Percentiles rank a stretch among this genome's conserved stretches.
phyloP scores from a whole-genome alignment of 2,329 filamentous ascomycete species.

The Xylariaceae sp. region DNA sequence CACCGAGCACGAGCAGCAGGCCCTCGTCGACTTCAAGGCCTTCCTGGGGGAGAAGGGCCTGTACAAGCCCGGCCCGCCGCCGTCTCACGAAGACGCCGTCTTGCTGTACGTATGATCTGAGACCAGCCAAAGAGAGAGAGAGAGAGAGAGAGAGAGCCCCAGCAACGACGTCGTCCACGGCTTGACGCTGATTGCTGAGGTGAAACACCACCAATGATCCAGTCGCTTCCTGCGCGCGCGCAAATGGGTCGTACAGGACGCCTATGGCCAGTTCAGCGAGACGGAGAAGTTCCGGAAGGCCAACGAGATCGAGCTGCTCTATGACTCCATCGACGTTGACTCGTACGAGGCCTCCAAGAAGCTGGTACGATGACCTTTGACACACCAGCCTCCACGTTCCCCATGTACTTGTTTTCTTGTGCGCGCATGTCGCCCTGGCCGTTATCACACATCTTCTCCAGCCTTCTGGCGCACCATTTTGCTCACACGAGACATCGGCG shows the following conservation, averaged over 20 bases:
- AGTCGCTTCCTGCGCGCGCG: constrained; percentile 83
- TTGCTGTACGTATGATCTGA: constrained; percentile 61
- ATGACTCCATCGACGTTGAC: constrained; percentile 77
- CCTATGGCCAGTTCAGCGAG: constrained; percentile 75
- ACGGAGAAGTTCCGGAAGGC: constrained; percentile 82
- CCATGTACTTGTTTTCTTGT: too few relatives aligned
- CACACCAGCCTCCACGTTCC: too few relatives aligned
- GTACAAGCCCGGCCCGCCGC: constrained; percentile 47
- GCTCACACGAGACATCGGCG: too few relatives aligned
- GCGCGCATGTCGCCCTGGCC: too few relatives aligned
- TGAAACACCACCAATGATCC: too few relatives aligned
- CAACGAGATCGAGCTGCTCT: constrained; percentile 70
- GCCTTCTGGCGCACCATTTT: too few relatives aligned
- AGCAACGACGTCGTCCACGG: too few relatives aligned
- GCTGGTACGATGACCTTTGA: too few relatives aligned
- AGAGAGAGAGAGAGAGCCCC: too few relatives aligned
- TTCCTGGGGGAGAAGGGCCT: constrained; percentile 57
- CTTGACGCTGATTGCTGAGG: too few relatives aligned
- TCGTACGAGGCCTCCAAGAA: constrained; percentile 74
- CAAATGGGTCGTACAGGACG: constrained; percentile 70
- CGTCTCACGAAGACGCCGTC: constrained; percentile 66
- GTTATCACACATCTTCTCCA: too few relatives aligned
- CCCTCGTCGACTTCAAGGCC: constrained; percentile 65
- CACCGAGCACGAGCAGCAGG: constrained; percentile 56
- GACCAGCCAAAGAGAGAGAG: too few relatives aligned